Conservation (phyloP, 495 filamentous ascomycete species). For the Daldinia decipiens region DNA sequence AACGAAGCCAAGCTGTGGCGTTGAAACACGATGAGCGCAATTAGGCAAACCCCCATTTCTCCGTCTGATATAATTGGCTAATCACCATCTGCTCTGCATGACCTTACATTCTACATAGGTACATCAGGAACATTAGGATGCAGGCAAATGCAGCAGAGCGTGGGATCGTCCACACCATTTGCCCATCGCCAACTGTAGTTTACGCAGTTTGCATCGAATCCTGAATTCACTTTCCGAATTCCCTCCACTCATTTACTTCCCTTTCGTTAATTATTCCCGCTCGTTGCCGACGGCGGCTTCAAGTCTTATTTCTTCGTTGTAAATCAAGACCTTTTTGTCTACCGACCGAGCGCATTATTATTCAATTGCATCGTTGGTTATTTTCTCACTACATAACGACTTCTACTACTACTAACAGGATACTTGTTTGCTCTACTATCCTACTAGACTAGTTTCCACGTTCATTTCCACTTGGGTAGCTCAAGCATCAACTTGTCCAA, state of each 20-base stretch:
- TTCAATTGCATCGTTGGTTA: slow-evolving; percentile 23
- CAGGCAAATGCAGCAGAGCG: slow-evolving; percentile 15
- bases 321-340: slow-evolving; percentile 4
- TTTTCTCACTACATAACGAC: slow-evolving; percentile 9
- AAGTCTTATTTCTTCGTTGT: slow-evolving; percentile 21
- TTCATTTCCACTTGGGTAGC: slow-evolving; percentile 15
- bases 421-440: slow-evolving; percentile 26
- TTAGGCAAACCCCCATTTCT: background rate
- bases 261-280: slow-evolving; percentile 22
- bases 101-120: background rate
- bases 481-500: slow-evolving; percentile 11
- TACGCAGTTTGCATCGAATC: slow-evolving; percentile 32
- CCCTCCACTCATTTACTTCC: slow-evolving; percentile 30
- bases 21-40: slow-evolving; percentile 30
- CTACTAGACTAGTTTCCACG: slow-evolving; percentile 18
- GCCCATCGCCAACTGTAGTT: slow-evolving; percentile 18
- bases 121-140: slow-evolving; percentile 4
- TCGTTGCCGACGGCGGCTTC: slow-evolving; percentile 17
- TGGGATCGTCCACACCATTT: slow-evolving; percentile 33
- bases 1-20: slow-evolving; percentile 30
- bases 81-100: background rate
- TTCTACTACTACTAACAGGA: background rate
- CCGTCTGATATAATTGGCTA: background rate
- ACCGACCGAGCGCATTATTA: background rate
- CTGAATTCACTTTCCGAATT: slow-evolving; percentile 27